Base-by-base conservation (phyloP, 2,329 filamentous ascomycete species). In the Biscogniauxia marginata region DNA sequence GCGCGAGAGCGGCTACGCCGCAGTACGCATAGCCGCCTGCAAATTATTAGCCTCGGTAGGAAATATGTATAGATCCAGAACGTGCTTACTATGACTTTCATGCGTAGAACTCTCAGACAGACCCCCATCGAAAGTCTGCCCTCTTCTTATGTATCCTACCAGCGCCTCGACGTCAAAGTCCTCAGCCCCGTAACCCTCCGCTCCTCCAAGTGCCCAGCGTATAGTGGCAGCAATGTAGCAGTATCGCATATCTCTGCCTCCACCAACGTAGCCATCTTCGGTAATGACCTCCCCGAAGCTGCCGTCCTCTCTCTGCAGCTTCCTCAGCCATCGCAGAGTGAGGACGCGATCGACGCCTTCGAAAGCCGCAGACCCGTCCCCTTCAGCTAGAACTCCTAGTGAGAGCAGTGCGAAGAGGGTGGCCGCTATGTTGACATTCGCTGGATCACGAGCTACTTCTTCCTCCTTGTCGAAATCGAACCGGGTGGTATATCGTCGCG, bases 21-120 rank as follows among this genome's bases (percentile, higher is more conserved):
- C 92, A 97, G 77, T 93, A 97, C 8, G 91, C 92, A 71, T 96
- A 93, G 19, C 95, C 95, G 64, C 91, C 90, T 92, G 59, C 24
- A 56, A 21, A 57, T 22, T 54, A 24, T 51, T 46, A 56, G 55
- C 30, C 7, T 4, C 22, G 23, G 5, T 11, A 57, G 46, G 57
- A 52, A 30, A 18, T 23, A 50, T 48, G 48, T 55, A 18, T 39
- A 47, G 18, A 46, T 22, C n/a, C 19, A 49, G 58, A 55, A 49
- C 53, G 48, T 57, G 55, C 80, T 49, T 79, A 90, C 88, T 89
- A 68, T 97, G 92, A 30, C 91, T 88, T 75, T 97, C 93, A 57
- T 92, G 87, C 58, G 85, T 86, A 0, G 87, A 86, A 34, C 84
- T 86, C 70, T 96, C 91, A 2, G 87, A 87, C 60, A 96, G 85